These are phyloP conservation scores for Chaetomiaceae sp. DNA, from an alignment of 2,329 filamentous ascomycete species.

Conservation along the genomic window DNA sequence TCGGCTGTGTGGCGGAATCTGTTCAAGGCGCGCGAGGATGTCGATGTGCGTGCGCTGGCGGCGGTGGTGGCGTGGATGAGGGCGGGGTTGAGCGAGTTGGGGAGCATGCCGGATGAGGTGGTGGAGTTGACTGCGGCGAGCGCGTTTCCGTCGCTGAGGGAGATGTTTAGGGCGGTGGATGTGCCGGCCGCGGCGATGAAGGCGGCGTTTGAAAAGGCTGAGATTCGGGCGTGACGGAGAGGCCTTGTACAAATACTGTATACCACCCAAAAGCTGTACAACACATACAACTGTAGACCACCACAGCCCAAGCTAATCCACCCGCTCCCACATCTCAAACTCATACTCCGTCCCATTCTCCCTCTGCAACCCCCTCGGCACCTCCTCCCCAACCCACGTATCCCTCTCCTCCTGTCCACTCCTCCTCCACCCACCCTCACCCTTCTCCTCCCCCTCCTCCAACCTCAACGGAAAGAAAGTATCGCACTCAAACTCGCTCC, in stretches of 20 bases:
- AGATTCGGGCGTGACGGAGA: constrained; percentile 8
- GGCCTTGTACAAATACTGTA: neutral
- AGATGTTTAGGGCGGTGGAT: constrained; percentile 38
- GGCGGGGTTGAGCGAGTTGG: constrained; percentile 43
- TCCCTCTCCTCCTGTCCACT: constrained; percentile 50
- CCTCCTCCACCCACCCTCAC: constrained; percentile 49
- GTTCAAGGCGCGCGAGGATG: constrained; percentile 63
- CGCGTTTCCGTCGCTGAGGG: constrained; percentile 43
- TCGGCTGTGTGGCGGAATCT: constrained; percentile 91
- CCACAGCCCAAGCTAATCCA: constrained; percentile 12
- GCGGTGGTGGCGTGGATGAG: constrained; percentile 57
- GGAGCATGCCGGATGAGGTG: constrained; percentile 45
- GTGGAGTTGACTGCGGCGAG: constrained; percentile 31
- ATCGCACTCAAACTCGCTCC: constrained; percentile 70
- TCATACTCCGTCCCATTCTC: constrained; percentile 64
- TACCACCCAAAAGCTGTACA: neutral
- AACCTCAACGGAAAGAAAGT: constrained; percentile 65
- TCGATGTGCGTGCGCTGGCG: constrained; percentile 47
- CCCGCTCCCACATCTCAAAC: constrained; percentile 70
- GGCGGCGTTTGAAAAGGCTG: constrained; percentile 18
- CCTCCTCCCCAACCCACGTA: constrained; percentile 62
- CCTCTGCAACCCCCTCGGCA: constrained; percentile 52
- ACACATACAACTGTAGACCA: neutral
- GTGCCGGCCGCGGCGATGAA: constrained; percentile 33
- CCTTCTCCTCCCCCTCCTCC: constrained; percentile 33